Evolutionary conservation across 371 early-diverging fungal genomes (phyloP).

Genomic region (Rhizopus sp.): DNA sequence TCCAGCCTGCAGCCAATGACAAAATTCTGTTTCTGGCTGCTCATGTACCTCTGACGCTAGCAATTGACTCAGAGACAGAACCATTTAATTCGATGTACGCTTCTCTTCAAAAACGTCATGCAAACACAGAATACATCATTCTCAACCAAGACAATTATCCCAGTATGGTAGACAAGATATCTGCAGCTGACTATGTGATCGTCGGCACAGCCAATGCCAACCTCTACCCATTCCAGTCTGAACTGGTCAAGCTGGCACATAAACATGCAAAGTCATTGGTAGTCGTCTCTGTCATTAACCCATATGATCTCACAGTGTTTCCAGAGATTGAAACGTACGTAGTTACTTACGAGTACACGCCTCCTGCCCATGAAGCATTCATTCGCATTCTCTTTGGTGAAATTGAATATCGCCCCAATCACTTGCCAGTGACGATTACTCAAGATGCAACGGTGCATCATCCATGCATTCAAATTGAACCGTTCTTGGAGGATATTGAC

Average conservation of each 20-base stretch:
- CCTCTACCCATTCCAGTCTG: slow-evolving; percentile 42
- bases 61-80: slow-evolving; percentile 48
- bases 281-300: slow-evolving; percentile 47
- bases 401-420: slow-evolving; percentile 17
- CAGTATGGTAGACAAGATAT: slow-evolving; percentile 18
- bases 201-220: slow-evolving; percentile 54
- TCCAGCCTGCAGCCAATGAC: slow-evolving; percentile 19
- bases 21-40: slow-evolving; percentile 41
- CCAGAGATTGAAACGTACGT: slow-evolving; percentile 39
- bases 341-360: slow-evolving; percentile 53
- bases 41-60: slow-evolving; percentile 46
- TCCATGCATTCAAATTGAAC: neutral
- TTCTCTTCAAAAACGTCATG: slow-evolving; percentile 26
- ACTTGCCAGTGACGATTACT: slow-evolving; percentile 43
- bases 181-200: slow-evolving; percentile 32
- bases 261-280: slow-evolving; percentile 22
- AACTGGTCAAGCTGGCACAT: slow-evolving; percentile 33
- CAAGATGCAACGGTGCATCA: neutral
- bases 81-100: slow-evolving; percentile 46
- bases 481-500: slow-evolving; percentile 20
- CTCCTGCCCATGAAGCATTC: slow-evolving; percentile 49
- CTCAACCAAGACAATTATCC: slow-evolving; percentile 24
- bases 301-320: slow-evolving; percentile 49
- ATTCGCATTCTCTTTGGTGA: slow-evolving; percentile 45
- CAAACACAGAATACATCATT: slow-evolving; percentile 36